phyloP scores from a whole-genome alignment of 2,329 filamentous ascomycete genomes.

The Phialocephala subalpina region DNA sequence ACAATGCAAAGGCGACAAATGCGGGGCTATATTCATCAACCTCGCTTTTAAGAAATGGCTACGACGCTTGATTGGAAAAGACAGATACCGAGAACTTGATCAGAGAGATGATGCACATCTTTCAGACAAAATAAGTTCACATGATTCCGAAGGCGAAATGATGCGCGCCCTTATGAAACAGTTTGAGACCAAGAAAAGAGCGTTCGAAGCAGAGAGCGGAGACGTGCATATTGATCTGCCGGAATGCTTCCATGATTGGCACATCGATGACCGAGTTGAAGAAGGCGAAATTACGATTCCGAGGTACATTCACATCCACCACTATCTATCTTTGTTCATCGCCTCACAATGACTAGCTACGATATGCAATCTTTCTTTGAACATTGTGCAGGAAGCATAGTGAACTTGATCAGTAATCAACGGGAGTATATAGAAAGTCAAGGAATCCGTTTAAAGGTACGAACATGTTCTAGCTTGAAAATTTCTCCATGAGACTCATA shows the following conservation, averaged over 20 bases:
- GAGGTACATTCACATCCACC: not conserved
- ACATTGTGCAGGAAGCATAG: constrained; percentile 32
- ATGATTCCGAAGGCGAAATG: constrained; percentile 17
- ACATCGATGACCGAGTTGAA: constrained; percentile 1
- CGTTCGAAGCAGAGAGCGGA: not conserved
- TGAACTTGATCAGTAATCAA: constrained; percentile 37
- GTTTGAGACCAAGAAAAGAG: constrained; percentile 16
- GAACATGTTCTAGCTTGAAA: not conserved
- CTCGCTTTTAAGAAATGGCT: constrained; percentile 25
- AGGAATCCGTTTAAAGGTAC: constrained; percentile 10
- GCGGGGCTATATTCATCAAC: constrained; percentile 25
- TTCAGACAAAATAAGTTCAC: constrained; percentile 17
- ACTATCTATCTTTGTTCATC: not conserved
- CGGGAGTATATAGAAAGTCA: constrained; percentile 12
- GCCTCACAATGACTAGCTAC: not conserved
- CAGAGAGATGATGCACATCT: constrained; percentile 9
- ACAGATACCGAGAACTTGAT: constrained; percentile 15
- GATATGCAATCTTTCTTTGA: constrained; percentile 23
- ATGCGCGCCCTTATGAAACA: constrained; percentile 18
- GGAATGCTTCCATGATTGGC: constrained; percentile 1
- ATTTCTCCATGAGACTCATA: not conserved
- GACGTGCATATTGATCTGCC: constrained; percentile 14
- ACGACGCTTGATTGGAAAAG: constrained; percentile 2
- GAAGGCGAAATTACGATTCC: constrained; percentile 18
- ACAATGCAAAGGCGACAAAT: constrained; percentile 10